Conservation (phyloP, 2,329 filamentous ascomycete genomes). For the Penicillium oxalicum region DNA sequence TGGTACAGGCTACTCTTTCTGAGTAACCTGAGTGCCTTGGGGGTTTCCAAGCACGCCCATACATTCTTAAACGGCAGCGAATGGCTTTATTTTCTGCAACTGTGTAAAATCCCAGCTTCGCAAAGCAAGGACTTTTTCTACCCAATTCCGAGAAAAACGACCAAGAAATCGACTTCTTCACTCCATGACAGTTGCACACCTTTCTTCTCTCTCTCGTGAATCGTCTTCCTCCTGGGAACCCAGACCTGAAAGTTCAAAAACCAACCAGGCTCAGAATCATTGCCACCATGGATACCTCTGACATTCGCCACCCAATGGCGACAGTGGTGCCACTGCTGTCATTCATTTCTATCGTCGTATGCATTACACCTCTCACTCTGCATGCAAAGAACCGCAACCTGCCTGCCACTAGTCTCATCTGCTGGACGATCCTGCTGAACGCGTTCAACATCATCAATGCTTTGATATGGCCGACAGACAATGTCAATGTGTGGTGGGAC, state of each 20-base stretch:
- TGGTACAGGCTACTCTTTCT: background rate
- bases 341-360: slow-evolving; percentile 47
- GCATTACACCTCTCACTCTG: slow-evolving; percentile 53
- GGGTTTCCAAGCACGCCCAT: background rate
- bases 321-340: slow-evolving; percentile 46
- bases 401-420: slow-evolving; percentile 51
- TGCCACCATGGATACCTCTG: background rate
- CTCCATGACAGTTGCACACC: too few species aligned
- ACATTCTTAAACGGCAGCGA: background rate
- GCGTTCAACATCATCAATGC: slow-evolving; percentile 56
- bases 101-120: background rate
- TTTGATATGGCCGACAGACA: slow-evolving; percentile 58
- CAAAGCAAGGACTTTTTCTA: too few species aligned
- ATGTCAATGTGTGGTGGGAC: slow-evolving; percentile 51
- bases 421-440: slow-evolving; percentile 53
- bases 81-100: background rate
- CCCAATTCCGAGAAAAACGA: background rate
- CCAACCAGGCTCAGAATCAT: background rate
- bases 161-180: too few species aligned
- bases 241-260: background rate
- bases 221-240: background rate
- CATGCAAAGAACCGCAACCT: slow-evolving; percentile 58
- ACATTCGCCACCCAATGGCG: slow-evolving; percentile 24
- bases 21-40: background rate
- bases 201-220: background rate